Evolutionary conservation across 306 rosid genomes (phyloP).

Genomic region (Castanospermum australe): DNA sequence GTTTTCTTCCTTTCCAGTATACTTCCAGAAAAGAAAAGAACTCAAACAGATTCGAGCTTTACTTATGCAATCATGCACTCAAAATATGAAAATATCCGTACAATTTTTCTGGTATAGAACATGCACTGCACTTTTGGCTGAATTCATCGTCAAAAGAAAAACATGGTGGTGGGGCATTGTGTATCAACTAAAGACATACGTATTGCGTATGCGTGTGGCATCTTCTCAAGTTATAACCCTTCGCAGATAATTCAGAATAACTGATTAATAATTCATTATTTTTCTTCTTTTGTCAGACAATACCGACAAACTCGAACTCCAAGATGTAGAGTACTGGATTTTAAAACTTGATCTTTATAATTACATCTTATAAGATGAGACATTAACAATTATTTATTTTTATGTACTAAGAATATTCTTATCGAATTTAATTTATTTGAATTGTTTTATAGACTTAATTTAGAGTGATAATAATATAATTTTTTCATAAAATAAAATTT

Average conservation of each 20-base stretch:
- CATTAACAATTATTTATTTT: not conserved
- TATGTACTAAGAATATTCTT: too few relatives aligned
- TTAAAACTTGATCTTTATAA: not conserved
- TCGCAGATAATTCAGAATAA: not conserved
- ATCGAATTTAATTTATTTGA: too few relatives aligned
- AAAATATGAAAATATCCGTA: slow-evolving; percentile 22
- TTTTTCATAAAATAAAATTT: too few relatives aligned
- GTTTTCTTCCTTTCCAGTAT: slow-evolving; percentile 27
- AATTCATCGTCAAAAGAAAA: not conserved
- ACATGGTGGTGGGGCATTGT: slow-evolving; percentile 32
- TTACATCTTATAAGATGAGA: slow-evolving; percentile 2
- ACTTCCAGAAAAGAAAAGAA: not conserved
- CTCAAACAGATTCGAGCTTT: not conserved
- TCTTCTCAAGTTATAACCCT: not conserved
- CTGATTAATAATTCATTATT: not conserved
- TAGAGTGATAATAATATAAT: too few relatives aligned
- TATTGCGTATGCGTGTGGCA: not conserved
- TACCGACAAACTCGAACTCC: not conserved
- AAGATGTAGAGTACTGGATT: slow-evolving; percentile 3
- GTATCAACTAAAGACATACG: not conserved
- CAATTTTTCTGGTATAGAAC: not conserved
- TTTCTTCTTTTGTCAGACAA: not conserved
- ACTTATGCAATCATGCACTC: not conserved
- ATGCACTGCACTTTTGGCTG: slow-evolving; percentile 30
- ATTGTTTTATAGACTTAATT: too few relatives aligned